Conservation (phyloP, 495 filamentous ascomycete genomes). For the Tuber melanosporum region DNA sequence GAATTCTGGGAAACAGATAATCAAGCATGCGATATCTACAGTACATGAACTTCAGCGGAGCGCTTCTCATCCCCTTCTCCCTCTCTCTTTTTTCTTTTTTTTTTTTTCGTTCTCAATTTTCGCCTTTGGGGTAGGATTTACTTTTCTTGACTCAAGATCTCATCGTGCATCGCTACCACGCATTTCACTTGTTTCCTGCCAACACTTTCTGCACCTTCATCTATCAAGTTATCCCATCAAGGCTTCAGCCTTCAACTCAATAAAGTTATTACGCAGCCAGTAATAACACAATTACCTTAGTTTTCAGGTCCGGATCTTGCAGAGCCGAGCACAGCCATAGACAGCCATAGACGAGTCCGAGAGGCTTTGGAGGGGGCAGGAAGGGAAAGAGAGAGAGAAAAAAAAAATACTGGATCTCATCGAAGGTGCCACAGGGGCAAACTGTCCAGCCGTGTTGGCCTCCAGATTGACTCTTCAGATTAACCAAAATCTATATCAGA, state of each 20-base stretch:
- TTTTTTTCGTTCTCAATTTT: not conserved
- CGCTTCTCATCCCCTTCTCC: not conserved
- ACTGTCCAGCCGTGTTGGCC: not conserved
- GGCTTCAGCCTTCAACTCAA: not conserved
- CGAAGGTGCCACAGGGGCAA: not conserved
- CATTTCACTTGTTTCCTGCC: slow-evolving; percentile 1
- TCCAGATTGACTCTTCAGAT: not conserved
- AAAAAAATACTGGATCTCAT: not conserved
- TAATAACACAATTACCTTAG: not conserved
- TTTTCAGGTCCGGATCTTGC: not conserved
- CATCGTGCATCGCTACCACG: not conserved
- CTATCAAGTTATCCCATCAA: not conserved
- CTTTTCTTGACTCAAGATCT: slow-evolving; percentile 1
- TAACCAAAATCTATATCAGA: not conserved
- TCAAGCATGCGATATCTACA: not conserved
- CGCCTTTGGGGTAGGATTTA: not conserved
- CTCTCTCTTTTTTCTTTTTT: not conserved
- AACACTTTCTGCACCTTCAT: not conserved
- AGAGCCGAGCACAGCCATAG: not conserved
- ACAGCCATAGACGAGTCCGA: not conserved
- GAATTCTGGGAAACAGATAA: not conserved
- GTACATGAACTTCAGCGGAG: not conserved
- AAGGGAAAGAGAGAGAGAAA: not conserved
- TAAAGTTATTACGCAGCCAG: not conserved
- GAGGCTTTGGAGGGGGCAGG: not conserved